phyloP scores from a whole-genome alignment of 176 grass and related monocot species.

The Aegilops longissima region DNA sequence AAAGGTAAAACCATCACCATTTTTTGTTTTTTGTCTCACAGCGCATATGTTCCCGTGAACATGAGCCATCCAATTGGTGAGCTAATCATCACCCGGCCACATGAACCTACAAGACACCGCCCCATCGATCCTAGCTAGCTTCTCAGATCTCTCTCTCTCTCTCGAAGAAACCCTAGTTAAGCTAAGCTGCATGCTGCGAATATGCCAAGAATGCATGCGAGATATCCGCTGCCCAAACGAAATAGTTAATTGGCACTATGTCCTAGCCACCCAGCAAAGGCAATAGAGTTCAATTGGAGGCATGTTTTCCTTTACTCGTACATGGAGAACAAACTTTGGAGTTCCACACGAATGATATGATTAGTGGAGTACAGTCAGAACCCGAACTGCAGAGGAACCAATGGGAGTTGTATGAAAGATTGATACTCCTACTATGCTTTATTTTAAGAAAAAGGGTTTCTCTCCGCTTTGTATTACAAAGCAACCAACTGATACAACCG shows the following conservation, averaged over 20 bases:
- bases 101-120: neutral
- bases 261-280: neutral
- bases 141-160: neutral
- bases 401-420: neutral
- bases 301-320: neutral
- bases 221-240: neutral
- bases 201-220: conserved; percentile 25
- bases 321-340: neutral
- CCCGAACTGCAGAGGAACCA: neutral
- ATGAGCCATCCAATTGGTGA: conserved; percentile 36
- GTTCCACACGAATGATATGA: conserved; percentile 13
- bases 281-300: neutral
- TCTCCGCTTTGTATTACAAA: too few species aligned
- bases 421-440: neutral
- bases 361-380: neutral
- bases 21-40: neutral
- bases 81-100: conserved; percentile 21
- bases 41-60: conserved; percentile 35
- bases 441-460: too few species aligned
- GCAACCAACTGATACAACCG: too few species aligned
- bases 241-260: neutral
- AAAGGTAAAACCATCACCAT: neutral
- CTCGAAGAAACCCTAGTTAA: conserved; percentile 6
- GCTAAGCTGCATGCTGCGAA: neutral
- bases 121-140: neutral